phyloP scores from a whole-genome alignment of 176 grass and related monocot genomes.

The Eremochloa ophiuroides region DNA sequence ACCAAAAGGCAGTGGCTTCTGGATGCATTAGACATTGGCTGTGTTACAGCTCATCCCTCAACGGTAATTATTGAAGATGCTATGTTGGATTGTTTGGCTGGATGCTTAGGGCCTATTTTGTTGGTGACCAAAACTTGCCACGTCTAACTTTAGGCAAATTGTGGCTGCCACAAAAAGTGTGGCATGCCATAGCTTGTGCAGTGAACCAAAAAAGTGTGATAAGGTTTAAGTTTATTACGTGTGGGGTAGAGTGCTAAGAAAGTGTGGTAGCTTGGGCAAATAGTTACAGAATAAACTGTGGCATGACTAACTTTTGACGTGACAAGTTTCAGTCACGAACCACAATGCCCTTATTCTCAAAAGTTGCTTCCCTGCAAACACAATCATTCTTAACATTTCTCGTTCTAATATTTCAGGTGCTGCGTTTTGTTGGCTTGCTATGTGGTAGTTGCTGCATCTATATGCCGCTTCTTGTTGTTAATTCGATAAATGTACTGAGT shows the following conservation, averaged over 20 bases:
- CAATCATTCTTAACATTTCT: conserved; percentile 1
- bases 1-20: conserved; percentile 83
- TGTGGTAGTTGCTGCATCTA: conserved; percentile 72
- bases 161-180: too few relatives aligned
- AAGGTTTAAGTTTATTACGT: too few relatives aligned
- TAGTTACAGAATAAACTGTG: too few relatives aligned
- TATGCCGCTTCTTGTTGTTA: conserved; percentile 79
- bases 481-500: conserved; percentile 58
- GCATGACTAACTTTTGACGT: too few relatives aligned
- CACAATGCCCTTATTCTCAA: not conserved
- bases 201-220: too few relatives aligned
- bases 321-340: too few relatives aligned
- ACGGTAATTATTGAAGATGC: conserved; percentile 50
- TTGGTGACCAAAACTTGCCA: too few relatives aligned
- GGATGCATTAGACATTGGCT: conserved; percentile 83
- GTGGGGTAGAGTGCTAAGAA: too few relatives aligned
- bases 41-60: conserved; percentile 66
- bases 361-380: conserved; percentile 2
- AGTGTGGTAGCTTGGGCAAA: too few relatives aligned
- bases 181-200: too few relatives aligned
- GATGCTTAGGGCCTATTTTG: too few relatives aligned
- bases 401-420: conserved; percentile 46
- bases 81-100: conserved; percentile 2
- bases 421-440: conserved; percentile 72
- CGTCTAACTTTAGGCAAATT: too few relatives aligned